Conservation (phyloP, 164 flowering plant genomes). For the Amborella trichopoda region DNA sequence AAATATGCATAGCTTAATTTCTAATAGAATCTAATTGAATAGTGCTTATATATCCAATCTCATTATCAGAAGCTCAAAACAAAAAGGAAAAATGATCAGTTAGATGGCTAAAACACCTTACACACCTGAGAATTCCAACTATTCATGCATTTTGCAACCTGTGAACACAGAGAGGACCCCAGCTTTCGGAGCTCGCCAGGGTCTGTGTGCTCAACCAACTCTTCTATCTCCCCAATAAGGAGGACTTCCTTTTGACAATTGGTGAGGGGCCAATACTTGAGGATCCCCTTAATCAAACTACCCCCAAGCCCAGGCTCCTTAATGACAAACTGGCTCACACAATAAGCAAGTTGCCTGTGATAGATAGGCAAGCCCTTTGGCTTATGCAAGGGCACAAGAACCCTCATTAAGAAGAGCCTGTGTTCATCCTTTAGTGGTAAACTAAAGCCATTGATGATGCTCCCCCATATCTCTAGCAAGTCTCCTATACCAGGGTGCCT, state of each 20-base stretch:
- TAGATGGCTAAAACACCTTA: too few species aligned
- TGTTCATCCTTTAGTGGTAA: constrained; percentile 79
- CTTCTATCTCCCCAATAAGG: constrained; percentile 62
- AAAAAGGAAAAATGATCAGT: too few species aligned
- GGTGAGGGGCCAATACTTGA: constrained; percentile 60
- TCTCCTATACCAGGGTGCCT: constrained; percentile 55
- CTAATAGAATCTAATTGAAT: too few species aligned
- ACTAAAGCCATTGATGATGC: constrained; percentile 61
- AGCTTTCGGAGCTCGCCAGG: constrained; percentile 28
- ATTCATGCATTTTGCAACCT: constrained; percentile 41
- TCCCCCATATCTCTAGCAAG: constrained; percentile 71
- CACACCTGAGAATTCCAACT: constrained; percentile 65
- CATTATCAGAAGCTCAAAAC: too few species aligned
- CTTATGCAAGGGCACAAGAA: constrained; percentile 63
- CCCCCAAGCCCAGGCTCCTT: constrained; percentile 63
- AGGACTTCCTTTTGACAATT: constrained; percentile 60
- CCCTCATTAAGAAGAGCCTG: constrained; percentile 53
- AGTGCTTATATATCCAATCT: too few species aligned
- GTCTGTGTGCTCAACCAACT: constrained; percentile 48
- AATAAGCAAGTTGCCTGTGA: constrained; percentile 60
- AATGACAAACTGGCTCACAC: constrained; percentile 66
- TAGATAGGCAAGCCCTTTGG: constrained; percentile 44
- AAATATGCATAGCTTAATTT: too few species aligned
- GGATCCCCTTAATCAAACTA: constrained; percentile 33
- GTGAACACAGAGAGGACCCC: constrained; percentile 42